A percentile compares a stretch with the other conserved stretches of the same genome.
These are phyloP conservation scores for Phytopythium chamaehyphon DNA, from an alignment of 352 stramenopile species.

Conservation along the genomic window DNA sequence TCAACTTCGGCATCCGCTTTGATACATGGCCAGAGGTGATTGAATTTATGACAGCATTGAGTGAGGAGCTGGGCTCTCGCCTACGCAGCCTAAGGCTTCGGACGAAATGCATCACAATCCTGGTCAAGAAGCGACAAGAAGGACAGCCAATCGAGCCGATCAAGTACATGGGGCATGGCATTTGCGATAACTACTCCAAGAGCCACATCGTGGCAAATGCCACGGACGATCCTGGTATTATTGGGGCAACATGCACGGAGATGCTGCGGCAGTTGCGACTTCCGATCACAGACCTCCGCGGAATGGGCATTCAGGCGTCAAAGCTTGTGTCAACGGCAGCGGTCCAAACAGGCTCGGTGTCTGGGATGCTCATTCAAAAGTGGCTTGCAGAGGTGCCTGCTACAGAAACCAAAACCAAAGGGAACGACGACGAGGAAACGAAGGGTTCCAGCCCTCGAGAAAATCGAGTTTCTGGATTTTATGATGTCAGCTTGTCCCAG, in stretches of 20 bases:
- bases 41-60: constrained; percentile 77
- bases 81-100: constrained; percentile 57
- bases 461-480: not conserved
- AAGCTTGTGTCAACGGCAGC: constrained; percentile 40
- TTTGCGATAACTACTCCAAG: constrained; percentile 86
- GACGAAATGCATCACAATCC: constrained; percentile 66
- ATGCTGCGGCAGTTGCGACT: constrained; percentile 62
- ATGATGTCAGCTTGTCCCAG: constrained; percentile 35
- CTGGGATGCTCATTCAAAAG: constrained; percentile 42
- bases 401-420: constrained; percentile 4
- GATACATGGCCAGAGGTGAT: constrained; percentile 69
- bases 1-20: constrained; percentile 92
- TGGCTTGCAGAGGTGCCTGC: constrained; percentile 40
- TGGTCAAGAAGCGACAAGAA: constrained; percentile 78
- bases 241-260: constrained; percentile 49
- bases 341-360: constrained; percentile 8
- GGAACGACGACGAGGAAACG: constrained; percentile 4
- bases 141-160: constrained; percentile 62
- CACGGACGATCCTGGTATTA: constrained; percentile 50
- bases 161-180: constrained; percentile 87
- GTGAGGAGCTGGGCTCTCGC: constrained; percentile 62
- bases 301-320: constrained; percentile 73
- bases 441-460: constrained; percentile 12
- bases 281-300: constrained; percentile 55
- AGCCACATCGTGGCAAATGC: constrained; percentile 49